phyloP scores from a whole-genome alignment of 2,329 filamentous ascomycete genomes.

The Hypoxylon sp. region DNA sequence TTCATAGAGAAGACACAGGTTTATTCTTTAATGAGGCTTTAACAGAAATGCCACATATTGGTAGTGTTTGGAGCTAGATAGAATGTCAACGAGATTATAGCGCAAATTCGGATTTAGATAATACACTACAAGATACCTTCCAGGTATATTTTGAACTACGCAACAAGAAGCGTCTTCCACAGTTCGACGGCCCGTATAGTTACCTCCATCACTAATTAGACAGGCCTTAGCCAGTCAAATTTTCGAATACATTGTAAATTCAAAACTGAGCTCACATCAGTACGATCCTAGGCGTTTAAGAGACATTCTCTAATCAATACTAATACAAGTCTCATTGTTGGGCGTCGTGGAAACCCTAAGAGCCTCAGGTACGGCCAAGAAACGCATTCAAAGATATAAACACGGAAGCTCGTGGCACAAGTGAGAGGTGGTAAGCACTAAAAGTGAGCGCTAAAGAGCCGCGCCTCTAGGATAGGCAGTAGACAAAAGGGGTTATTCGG shows the following conservation, averaged over 20 bases:
- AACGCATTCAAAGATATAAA: neutral
- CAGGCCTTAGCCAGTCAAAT: neutral
- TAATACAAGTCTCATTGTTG: too few relatives aligned
- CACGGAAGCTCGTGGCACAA: neutral
- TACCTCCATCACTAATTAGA: neutral
- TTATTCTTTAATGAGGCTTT: neutral
- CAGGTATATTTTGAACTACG: neutral
- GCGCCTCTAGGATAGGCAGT: neutral
- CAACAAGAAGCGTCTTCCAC: neutral
- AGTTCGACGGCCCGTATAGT: neutral
- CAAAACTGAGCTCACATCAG: too few relatives aligned
- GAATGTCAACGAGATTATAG: neutral
- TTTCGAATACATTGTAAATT: too few relatives aligned
- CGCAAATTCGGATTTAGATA: neutral
- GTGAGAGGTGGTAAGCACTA: neutral
- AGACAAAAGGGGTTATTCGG: slow-evolving; percentile 11
- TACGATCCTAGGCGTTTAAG: neutral
- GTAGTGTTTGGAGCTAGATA: neutral
- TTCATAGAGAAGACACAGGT: neutral
- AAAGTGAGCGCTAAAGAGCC: neutral
- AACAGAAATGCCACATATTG: neutral
- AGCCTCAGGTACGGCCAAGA: neutral
- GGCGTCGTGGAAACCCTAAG: neutral
- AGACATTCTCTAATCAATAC: too few relatives aligned
- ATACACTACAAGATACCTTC: neutral